Evolutionary conservation across 2,329 filamentous ascomycete species (phyloP), one percentile per base, ranked within the genome.

Genomic region (Chaetomium olivaceum): DNA sequence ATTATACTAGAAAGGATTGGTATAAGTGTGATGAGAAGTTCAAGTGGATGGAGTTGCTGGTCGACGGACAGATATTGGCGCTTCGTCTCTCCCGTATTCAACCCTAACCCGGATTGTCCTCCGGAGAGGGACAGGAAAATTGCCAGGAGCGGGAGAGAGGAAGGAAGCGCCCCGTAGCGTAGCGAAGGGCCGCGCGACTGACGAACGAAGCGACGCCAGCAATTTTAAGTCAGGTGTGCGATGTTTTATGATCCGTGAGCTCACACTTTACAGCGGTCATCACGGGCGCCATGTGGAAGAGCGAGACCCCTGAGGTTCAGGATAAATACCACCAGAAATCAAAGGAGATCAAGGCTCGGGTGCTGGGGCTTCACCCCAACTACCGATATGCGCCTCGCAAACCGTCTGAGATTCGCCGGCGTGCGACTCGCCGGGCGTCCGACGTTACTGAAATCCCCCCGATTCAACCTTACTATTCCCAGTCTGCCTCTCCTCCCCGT

Each of bases 301-400:
- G 69, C 1, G 77, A 78, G 68, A 57, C 68, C 21, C 54, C 60
- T 11, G 58, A 68, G 39, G 66, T 68, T 23, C 66, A 61, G 11
- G 62, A 48, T n/a, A 54, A 65, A n/a, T 69, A 68, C 29, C 58
- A 65, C 12, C 51, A 61, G 31, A 65, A 67, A 36, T 54, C 67
- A 6, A 25, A 52, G n/a, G 63, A 65, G 25, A 50, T 67, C 62
- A 67, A 70, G 60, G 29, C 43, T 25, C 25, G 62, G 9, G 16
- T 67, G 12, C 50, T 64, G 63, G 27, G 36, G 9, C 60, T 55
- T 16, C 39, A 70, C 25, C 79, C 79, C 0, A 69, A 76, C 58
- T 81, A 81, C 70, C 76, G 77, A 63, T 81, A 81, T 67, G 67
- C 71, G 8, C 77, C 78, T 58, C 77, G 78, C 6, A 76, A 74